phyloP scores from a whole-genome alignment of 139 green algal genomes.

The Volvox reticuliferus region DNA sequence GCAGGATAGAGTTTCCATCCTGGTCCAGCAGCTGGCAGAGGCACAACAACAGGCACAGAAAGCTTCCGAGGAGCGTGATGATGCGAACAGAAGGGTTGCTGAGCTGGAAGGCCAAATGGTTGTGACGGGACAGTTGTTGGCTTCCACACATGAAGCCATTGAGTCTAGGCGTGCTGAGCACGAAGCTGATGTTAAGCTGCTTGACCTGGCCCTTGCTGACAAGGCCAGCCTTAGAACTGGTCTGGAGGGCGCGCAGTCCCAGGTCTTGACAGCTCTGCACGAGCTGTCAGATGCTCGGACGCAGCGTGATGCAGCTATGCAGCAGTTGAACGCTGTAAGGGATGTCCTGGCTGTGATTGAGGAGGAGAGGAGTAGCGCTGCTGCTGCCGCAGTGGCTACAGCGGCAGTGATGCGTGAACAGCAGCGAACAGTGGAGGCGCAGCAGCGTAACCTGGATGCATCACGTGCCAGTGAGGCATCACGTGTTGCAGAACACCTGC shows the following conservation, averaged over 20 bases:
- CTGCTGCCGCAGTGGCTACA: neutral
- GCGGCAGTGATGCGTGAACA: neutral
- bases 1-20: neutral
- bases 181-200: neutral
- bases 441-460: neutral
- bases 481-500: neutral
- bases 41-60: neutral
- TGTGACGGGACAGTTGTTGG: neutral
- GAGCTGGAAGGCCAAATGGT: neutral
- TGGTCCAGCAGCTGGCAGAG: neutral
- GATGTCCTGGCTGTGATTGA: slow-evolving; percentile 18
- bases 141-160: neutral
- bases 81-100: neutral
- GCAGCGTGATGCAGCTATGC: slow-evolving; percentile 12
- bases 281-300: neutral
- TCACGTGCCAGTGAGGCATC: slow-evolving; percentile 27
- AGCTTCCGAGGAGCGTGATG: neutral
- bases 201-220: neutral
- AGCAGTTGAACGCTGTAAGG: slow-evolving; percentile 5
- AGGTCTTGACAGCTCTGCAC: neutral
- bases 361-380: neutral
- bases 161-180: neutral
- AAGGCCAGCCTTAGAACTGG: neutral
- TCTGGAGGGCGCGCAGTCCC: neutral
- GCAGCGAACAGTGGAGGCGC: neutral